Base-by-base conservation (phyloP, 257 asterid species). In the Oldenlandia corymbosa region DNA sequence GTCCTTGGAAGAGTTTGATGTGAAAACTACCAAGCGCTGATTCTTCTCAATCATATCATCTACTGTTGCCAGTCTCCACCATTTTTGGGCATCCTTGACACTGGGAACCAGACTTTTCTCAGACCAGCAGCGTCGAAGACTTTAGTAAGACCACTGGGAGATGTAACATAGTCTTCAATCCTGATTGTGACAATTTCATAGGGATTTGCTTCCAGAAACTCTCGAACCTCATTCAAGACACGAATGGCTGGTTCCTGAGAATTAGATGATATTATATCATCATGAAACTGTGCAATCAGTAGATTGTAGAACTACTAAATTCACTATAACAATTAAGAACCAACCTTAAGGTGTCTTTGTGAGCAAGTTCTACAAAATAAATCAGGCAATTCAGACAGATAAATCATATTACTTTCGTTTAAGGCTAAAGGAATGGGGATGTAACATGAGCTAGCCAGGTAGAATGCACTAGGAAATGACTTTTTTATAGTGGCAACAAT, bases 31-130 rank as follows among this genome's bases (percentile, higher is more conserved):
- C 68, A 89, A 67, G 23, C 99, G 94, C 64, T 89, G 91, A 85
- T 87, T 92, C 68, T 65, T 67, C 68, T 69, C 68, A 69, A 77
- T 51, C 99, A 92, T 92, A 62, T 89, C 96, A 77, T 77, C 95
- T 55, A 92, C 86, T n/a, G 78, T 79, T 52, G 97, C 99, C 97
- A 92, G 7, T 89, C 81, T 68, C 83, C 94, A 48, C 97, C 97
- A 46, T 73, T 80, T 78, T 76, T 77, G 5, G 99, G 99, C 96
- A 92, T 85, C 63, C 72, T 80, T 62, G 96, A 76, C 48, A 83
- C 84, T 12, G 99, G 99, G 73, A 89, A 89, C 89, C 85, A 84
- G 76, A 79, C 87, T 64, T 85, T 78, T 34, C 73, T 84, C 77
- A 89, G 70, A 37, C 96, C 99, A 80, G 94, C 76, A 21, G 87